These are phyloP conservation scores for Bipolaris bicolor DNA, from an alignment of 2,329 filamentous ascomycete species.

Conservation along the genomic window DNA sequence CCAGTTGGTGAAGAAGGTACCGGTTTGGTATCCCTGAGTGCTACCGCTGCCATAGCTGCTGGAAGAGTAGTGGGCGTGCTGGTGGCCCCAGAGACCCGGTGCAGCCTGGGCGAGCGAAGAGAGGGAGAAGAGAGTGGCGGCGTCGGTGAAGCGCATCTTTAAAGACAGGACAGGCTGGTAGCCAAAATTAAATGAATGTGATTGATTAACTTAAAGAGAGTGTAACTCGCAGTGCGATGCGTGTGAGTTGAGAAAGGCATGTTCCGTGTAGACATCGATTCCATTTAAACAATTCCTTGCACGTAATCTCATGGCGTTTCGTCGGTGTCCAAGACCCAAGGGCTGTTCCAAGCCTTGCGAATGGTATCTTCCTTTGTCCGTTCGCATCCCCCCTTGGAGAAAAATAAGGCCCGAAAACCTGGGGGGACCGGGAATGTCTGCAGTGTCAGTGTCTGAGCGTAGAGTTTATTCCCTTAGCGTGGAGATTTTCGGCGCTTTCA, in stretches of 20 bases:
- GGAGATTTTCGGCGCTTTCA: constrained; percentile 8
- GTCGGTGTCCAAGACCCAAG: constrained; percentile 9
- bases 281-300: constrained; percentile 3
- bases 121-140: constrained; percentile 26
- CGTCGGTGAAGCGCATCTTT: constrained; percentile 29
- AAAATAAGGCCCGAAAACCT: constrained; percentile 11
- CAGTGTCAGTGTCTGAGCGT: constrained; percentile 3
- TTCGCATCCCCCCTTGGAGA: not conserved
- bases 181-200: constrained; percentile 10
- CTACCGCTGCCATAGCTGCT: constrained; percentile 36
- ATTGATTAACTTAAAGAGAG: constrained; percentile 6
- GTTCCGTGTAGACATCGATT: not conserved
- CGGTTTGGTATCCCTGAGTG: constrained; percentile 60
- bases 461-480: constrained; percentile 9
- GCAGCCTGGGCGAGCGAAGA: constrained; percentile 26
- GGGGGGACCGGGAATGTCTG: not conserved
- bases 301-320: constrained; percentile 7
- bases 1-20: constrained; percentile 77
- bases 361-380: not conserved
- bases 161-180: constrained; percentile 32
- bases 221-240: constrained; percentile 1
- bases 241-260: not conserved
- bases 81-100: constrained; percentile 11
- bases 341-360: not conserved
- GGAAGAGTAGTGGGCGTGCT: constrained; percentile 5